Evolutionary conservation across 495 filamentous ascomycete genomes (phyloP).

Genomic region (Platismatia glauca): DNA sequence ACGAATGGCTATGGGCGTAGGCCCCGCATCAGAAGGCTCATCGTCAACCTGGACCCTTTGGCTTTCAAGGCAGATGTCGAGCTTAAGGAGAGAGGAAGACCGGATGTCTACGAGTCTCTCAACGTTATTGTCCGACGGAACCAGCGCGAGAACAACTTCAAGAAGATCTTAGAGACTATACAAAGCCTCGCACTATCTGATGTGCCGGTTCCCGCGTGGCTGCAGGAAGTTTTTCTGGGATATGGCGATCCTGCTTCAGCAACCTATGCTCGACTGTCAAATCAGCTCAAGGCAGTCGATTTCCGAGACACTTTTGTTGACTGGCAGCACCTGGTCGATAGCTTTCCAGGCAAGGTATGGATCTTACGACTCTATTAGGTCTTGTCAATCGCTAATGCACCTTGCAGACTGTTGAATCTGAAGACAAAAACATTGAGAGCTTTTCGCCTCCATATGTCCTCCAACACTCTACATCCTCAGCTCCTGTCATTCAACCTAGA

Average conservation of each 20-base stretch:
- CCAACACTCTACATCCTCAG: conserved; percentile 41
- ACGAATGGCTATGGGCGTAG: conserved; percentile 45
- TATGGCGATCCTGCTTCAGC: conserved; percentile 88
- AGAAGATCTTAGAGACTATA: conserved; percentile 84
- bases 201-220: conserved; percentile 78
- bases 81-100: conserved; percentile 49
- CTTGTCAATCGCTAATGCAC: conserved; percentile 18
- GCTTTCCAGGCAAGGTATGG: conserved; percentile 60
- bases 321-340: conserved; percentile 88
- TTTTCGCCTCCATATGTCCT: conserved; percentile 85
- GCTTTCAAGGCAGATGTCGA: conserved; percentile 75
- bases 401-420: conserved; percentile 58
- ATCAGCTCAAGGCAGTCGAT: conserved; percentile 67
- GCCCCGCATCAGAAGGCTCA: conserved; percentile 54
- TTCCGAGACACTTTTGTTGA: conserved; percentile 91
- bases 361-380: not conserved
- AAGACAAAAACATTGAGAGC: conserved; percentile 57
- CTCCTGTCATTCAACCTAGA: conserved; percentile 36
- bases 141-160: conserved; percentile 95
- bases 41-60: conserved; percentile 71
- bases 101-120: conserved; percentile 73
- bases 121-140: conserved; percentile 81
- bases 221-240: conserved; percentile 93
- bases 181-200: conserved; percentile 77
- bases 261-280: conserved; percentile 73